Evolutionary conservation across 139 green algal genomes (phyloP), one percentile per base, ranked within the genome.

Genomic region (Cymbomonas tetramitiformis): DNA sequence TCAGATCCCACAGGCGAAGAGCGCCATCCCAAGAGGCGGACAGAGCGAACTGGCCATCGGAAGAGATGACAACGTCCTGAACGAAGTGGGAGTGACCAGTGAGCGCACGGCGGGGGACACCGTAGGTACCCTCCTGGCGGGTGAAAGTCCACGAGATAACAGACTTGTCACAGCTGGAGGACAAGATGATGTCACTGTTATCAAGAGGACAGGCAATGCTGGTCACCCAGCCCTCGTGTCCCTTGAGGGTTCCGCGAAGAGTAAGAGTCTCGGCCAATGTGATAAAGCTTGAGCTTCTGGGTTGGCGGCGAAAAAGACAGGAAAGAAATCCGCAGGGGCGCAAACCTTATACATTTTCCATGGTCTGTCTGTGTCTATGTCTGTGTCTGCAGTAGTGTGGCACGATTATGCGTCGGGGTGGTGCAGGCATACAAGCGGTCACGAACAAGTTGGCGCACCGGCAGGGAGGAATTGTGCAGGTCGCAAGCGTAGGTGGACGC

Each of bases 21-120:
- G 92, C 96, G 58, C 83, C 81, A 67, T 99, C 92, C 92, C 92
- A 97, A 33, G 85, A 95, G 52, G 91, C 91, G 38, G 88, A 94
- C 62, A 99, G 86, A 6, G 82, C 87, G 61, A 94, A 96, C 82
- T 99, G 91, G 61, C 89, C 92, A 69, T 99, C 92, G 30, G 74
- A 89, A 69, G 86, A 96, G 75, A 99, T 94, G 6, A 97, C 92
- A 23, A 98, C 92, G 64, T 99, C 91, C 82, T 97, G 81, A 24
- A 95, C 78, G 63, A 90, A 95, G 80, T 95, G 87, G 56, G 69
- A 84, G 82, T 96, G 88, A 30, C 91, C 91, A 30, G 54, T 75
- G 58, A 98, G 72, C 0, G 79, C 55, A 30, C 81, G 71, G 47
- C 73, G 71, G 49, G 91, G 58, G 54, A 76, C 79, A 41, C 91